Base-by-base conservation (phyloP, 441 rosid genomes). In the Breynia disticha region DNA sequence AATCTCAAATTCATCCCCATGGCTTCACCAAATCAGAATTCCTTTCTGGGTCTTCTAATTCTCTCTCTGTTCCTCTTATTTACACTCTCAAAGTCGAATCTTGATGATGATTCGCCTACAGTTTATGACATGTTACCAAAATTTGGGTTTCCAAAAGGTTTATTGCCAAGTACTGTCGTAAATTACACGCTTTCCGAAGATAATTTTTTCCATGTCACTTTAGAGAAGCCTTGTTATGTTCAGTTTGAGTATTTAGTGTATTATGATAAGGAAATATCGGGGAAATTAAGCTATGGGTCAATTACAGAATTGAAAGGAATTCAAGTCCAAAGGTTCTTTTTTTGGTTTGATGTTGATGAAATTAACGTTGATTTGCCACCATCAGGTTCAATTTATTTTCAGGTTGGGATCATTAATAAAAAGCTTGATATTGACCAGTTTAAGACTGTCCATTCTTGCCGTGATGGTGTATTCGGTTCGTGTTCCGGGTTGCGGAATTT, bases 361-460 rank as follows among this genome's bases (percentile, higher is more conserved):
- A 88, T 91, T 78, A 86, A 70, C 64, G 97, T 88, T 16, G 97
- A 91, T 75, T 75, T 91, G 24, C 98, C 97, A 1, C 95, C 98
- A 4, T 63, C 82, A 4, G 81, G 76, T 59, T 80, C 82, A 1
- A 91, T 91, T 62, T 86, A 91, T 70, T 91, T 91, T 67, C 85
- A 75, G 61, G 97, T 91, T 24, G 98, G 98, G 14, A 44, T 88
- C 48, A 74, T 91, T 65, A 86, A 86, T 55, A 88, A 86, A 83
- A 82, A 82, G 73, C 98, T 91, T 16, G 83, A 76, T 43, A 21
- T 77, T 24, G 83, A 70, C 49, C 98, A 91, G 86, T 91, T 91
- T 71, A 62, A 77, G 80, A 76, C 84, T n/a, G 75, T 88, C 1
- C 98, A 63, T 73, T 80, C 97, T n/a, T 91, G 98, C 66, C 74